A percentile compares a stretch with the other conserved stretches of the same genome.
Evolutionary conservation across 179 eudicot species (phyloP).

Genomic region (Beta lomatogona): DNA sequence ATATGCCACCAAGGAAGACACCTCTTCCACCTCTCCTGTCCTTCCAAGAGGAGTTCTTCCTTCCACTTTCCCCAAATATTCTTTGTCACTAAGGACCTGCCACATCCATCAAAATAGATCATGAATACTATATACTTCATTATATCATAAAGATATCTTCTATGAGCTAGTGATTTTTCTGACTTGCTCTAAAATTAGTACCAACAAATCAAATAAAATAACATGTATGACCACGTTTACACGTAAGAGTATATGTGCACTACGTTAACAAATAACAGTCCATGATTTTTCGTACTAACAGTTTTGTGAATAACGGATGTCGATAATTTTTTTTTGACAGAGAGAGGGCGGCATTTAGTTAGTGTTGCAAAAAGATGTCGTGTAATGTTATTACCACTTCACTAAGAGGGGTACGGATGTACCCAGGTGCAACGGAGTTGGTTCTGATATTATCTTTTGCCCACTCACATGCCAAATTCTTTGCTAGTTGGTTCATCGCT

Average conservation of each 20-base stretch:
- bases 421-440: constrained; percentile 24
- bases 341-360: too few species aligned
- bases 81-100: neutral
- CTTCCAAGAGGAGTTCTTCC: neutral
- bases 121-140: neutral
- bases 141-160: too few species aligned
- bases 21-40: constrained; percentile 20
- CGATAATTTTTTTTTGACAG: too few species aligned
- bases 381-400: constrained; percentile 1
- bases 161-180: too few species aligned
- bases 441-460: constrained; percentile 24
- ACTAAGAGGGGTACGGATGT: constrained; percentile 21
- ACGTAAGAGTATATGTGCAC: too few species aligned
- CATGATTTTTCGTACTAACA: too few species aligned
- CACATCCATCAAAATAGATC: neutral
- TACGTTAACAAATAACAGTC: too few species aligned
- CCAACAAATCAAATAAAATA: too few species aligned
- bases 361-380: too few species aligned
- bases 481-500: constrained; percentile 26
- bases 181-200: too few species aligned
- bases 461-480: constrained; percentile 27
- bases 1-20: constrained; percentile 17
- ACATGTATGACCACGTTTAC: too few species aligned
- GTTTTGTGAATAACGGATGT: too few species aligned
- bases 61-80: neutral